Evolutionary conservation across 2,329 filamentous ascomycete genomes (phyloP).

Genomic region (Juglanconis sp.): DNA sequence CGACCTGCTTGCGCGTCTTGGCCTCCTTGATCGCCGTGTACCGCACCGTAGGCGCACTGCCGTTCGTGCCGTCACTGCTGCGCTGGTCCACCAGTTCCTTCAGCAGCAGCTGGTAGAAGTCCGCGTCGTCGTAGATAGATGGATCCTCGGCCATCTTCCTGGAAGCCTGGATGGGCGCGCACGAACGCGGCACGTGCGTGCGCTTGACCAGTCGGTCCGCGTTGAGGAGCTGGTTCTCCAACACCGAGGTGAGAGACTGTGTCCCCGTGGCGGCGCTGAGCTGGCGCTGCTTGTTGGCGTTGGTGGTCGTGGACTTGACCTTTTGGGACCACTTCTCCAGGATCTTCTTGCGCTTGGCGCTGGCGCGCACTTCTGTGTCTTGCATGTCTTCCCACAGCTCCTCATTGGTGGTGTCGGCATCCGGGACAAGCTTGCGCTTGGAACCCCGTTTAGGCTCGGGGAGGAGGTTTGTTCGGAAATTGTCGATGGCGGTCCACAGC

Average conservation of each 20-base stretch:
- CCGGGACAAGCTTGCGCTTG: conserved; percentile 59
- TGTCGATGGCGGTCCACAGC: conserved; percentile 77
- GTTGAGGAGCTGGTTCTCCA: conserved; percentile 66
- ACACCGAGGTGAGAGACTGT: conserved; percentile 63
- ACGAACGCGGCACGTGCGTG: conserved; percentile 70
- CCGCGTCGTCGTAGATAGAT: conserved; percentile 83
- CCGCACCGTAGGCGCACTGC: conserved; percentile 48
- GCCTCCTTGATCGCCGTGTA: conserved; percentile 71
- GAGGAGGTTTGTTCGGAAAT: conserved; percentile 61
- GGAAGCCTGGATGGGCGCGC: conserved; percentile 66
- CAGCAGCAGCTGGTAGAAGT: conserved; percentile 90
- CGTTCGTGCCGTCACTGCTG: conserved; percentile 58
- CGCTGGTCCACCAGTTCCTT: conserved; percentile 92
- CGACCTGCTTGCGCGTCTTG: conserved; percentile 79
- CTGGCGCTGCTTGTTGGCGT: conserved; percentile 51
- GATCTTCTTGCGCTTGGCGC: conserved; percentile 63
- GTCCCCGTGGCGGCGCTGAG: conserved; percentile 44
- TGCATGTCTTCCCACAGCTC: conserved; percentile 73
- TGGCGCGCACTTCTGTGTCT: conserved; percentile 57
- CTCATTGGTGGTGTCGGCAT: conserved; percentile 54
- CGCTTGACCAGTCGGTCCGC: conserved; percentile 66
- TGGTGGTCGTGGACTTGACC: conserved; percentile 59
- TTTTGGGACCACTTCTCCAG: conserved; percentile 91
- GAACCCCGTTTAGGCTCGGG: conserved; percentile 46
- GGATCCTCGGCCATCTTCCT: conserved; percentile 55